These are phyloP conservation scores for Prinsepia uniflora DNA, from an alignment of 306 rosid genomes.

Conservation along the genomic window DNA sequence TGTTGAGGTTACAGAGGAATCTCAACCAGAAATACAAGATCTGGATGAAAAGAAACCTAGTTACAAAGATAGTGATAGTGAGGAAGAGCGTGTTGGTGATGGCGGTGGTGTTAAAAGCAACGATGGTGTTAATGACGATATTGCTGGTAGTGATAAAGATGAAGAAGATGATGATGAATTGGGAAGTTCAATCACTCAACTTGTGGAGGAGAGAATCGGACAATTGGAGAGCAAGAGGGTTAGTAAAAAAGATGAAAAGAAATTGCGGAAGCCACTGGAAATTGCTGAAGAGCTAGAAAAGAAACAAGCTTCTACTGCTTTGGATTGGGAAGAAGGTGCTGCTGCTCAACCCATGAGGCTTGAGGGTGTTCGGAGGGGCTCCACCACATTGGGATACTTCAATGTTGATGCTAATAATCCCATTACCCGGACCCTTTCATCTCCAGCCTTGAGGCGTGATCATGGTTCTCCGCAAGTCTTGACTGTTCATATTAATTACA, in stretches of 20 bases:
- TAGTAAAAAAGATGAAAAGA: constrained; percentile 47
- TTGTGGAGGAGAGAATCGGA: constrained; percentile 65
- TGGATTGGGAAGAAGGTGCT: constrained; percentile 94
- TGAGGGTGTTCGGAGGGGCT: constrained; percentile 83
- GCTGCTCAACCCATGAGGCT: constrained; percentile 99
- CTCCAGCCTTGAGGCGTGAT: constrained; percentile 68
- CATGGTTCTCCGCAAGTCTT: constrained; percentile 85
- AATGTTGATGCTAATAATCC: constrained; percentile 61
- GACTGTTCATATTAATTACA: constrained; percentile 75
- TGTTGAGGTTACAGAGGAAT: constrained; percentile 22
- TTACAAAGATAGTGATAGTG: constrained; percentile 30
- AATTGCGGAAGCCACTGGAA: constrained; percentile 59
- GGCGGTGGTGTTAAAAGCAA: constrained; percentile 26
- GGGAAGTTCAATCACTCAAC: constrained; percentile 27
- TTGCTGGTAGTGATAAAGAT: constrained; percentile 27
- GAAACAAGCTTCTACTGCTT: constrained; percentile 86
- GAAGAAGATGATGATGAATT: constrained; percentile 44
- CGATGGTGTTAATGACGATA: constrained; percentile 41
- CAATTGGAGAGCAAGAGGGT: constrained; percentile 48
- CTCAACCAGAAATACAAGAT: constrained; percentile 28
- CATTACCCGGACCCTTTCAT: constrained; percentile 60
- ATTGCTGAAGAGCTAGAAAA: constrained; percentile 84
- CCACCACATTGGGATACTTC: constrained; percentile 80
- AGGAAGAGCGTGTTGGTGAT: constrained; percentile 37
- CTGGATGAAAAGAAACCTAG: constrained; percentile 17